phyloP scores from a whole-genome alignment of 208 protist genomes.

The Wallacemonas sp. region DNA sequence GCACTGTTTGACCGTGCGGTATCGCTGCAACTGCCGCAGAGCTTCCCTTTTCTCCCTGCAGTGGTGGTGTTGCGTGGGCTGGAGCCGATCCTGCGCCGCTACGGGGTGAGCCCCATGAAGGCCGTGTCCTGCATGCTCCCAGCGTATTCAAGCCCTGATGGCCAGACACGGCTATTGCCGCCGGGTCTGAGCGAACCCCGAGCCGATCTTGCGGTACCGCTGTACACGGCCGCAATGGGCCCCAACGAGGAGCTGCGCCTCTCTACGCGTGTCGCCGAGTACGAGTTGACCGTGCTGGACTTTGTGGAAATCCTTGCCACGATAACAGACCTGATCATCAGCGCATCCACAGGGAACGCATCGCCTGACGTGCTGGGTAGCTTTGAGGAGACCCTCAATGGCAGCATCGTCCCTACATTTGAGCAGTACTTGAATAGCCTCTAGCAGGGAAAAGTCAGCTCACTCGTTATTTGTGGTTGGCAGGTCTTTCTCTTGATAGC shows the following conservation, averaged over 20 bases:
- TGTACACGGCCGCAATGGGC: slow-evolving; percentile 44
- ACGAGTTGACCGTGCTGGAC: slow-evolving; percentile 67
- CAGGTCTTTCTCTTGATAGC: too few relatives aligned
- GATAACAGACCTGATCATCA: slow-evolving; percentile 21
- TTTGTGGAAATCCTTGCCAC: slow-evolving; percentile 73
- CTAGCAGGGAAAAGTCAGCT: not conserved
- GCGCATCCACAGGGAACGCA: slow-evolving; percentile 5
- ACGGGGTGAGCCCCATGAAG: slow-evolving; percentile 14
- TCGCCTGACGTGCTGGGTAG: not conserved
- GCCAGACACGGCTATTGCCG: slow-evolving; percentile 17
- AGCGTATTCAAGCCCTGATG: not conserved
- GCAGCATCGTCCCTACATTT: not conserved
- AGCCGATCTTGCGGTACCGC: slow-evolving; percentile 25
- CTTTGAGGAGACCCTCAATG: not conserved
- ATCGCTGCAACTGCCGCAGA: slow-evolving; percentile 20
- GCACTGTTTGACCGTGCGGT: slow-evolving; percentile 17
- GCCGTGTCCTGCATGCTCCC: not conserved
- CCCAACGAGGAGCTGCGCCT: slow-evolving; percentile 20
- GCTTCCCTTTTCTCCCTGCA: slow-evolving; percentile 13
- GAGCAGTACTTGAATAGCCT: not conserved
- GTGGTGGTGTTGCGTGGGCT: slow-evolving; percentile 28
- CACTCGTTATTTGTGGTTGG: not conserved
- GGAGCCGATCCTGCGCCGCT: slow-evolving; percentile 24
- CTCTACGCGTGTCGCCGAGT: slow-evolving; percentile 29
- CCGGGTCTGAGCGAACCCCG: slow-evolving; percentile 41